phyloP scores from a whole-genome alignment of 2,329 filamentous ascomycete genomes.

The Colletotrichum tanaceti region DNA sequence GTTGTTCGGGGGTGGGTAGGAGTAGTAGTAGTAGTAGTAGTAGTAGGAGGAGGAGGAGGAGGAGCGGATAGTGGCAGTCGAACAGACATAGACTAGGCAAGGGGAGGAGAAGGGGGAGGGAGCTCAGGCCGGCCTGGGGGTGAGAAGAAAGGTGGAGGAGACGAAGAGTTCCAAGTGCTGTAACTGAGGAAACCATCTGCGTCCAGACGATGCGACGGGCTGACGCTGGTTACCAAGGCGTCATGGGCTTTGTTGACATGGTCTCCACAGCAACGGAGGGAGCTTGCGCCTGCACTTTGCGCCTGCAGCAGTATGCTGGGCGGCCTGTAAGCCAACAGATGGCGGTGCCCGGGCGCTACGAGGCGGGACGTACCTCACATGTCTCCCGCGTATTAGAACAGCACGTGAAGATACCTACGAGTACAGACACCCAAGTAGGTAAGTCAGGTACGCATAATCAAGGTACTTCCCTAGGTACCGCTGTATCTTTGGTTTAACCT shows the following conservation, averaged over 20 bases:
- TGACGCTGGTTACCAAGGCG: constrained; percentile 43
- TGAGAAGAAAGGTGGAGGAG: constrained; percentile 23
- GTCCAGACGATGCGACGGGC: constrained; percentile 30
- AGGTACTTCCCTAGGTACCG: too few species aligned
- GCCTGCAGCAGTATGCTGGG: background rate
- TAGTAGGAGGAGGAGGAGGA: constrained; percentile 28
- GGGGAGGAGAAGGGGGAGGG: background rate
- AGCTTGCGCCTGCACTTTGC: constrained; percentile 7
- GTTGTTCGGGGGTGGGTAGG: constrained; percentile 38
- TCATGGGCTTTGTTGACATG: constrained; percentile 48
- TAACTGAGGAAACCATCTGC: constrained; percentile 45
- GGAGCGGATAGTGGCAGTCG: constrained; percentile 15
- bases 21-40: constrained; percentile 36
- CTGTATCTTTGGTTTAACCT: too few species aligned
- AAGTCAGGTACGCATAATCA: too few species aligned
- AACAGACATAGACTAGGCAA: constrained; percentile 13
- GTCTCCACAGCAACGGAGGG: constrained; percentile 50
- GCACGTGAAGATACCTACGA: too few species aligned
- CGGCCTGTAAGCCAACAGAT: background rate
- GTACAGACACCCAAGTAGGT: too few species aligned
- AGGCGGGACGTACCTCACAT: background rate
- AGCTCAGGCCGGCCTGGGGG: constrained; percentile 35
- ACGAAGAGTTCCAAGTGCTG: constrained; percentile 29
- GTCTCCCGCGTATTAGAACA: too few species aligned
- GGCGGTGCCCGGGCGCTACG: background rate